Percentiles rank a stretch among this genome's conserved stretches.
Conservation (phyloP, 2,329 filamentous ascomycete genomes). For the Cordyceps javanica region DNA sequence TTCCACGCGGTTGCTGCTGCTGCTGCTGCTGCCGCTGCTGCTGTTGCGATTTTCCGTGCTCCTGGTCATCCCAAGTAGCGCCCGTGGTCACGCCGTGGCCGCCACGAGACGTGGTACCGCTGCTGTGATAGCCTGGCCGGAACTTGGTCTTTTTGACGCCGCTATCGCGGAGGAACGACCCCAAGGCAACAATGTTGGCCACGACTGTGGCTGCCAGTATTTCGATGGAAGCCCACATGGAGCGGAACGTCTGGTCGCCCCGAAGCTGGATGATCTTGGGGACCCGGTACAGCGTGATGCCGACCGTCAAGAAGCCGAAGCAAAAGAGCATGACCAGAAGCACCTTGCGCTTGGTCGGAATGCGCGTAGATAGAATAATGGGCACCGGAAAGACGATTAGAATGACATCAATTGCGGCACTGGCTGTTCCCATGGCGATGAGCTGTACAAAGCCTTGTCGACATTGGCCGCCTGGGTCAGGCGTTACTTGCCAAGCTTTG, state of each 20-base stretch:
- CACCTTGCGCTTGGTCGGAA: slow-evolving; percentile 68
- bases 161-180: slow-evolving; percentile 81
- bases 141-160: slow-evolving; percentile 83
- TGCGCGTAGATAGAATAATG: slow-evolving; percentile 72
- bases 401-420: slow-evolving; percentile 77
- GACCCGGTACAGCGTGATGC: slow-evolving; percentile 69
- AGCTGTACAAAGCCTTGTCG: slow-evolving; percentile 79
- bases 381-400: slow-evolving; percentile 81
- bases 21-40: not conserved
- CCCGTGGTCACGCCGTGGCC: slow-evolving; percentile 17
- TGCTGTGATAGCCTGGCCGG: slow-evolving; percentile 45
- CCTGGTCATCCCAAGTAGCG: slow-evolving; percentile 21
- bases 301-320: slow-evolving; percentile 68
- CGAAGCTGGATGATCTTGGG: slow-evolving; percentile 61
- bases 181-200: slow-evolving; percentile 79
- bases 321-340: slow-evolving; percentile 74
- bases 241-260: slow-evolving; percentile 75
- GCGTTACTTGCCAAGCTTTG: slow-evolving; percentile 69
- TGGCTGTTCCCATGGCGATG: slow-evolving; percentile 74
- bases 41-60: slow-evolving; percentile 15
- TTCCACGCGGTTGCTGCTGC: not conserved
- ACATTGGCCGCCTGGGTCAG: slow-evolving; percentile 76
- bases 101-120: slow-evolving; percentile 21
- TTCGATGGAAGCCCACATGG: slow-evolving; percentile 79
- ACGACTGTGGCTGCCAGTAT: slow-evolving; percentile 78